Evolutionary conservation across 2,329 filamentous ascomycete species (phyloP), one percentile per base, ranked within the genome.

Genomic region (Verticillium zaregamsianum): DNA sequence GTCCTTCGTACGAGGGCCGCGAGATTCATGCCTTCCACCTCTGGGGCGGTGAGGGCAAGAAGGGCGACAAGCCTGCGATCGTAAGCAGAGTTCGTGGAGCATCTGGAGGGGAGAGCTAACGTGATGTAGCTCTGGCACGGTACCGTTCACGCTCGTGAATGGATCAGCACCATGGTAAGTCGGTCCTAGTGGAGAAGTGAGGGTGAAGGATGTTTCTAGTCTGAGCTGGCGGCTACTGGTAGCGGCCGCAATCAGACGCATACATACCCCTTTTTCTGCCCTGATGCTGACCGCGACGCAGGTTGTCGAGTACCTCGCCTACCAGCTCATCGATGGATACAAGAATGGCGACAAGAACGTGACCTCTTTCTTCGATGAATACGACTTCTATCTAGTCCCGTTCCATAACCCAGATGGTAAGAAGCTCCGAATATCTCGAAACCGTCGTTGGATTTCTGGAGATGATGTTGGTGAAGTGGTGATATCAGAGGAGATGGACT

Each of bases 1-100:
- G 82, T 2, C 70, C 68, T 14, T 81, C 80, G 15, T 75, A 75
- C 40, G 71, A 81, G 62, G 79, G 79, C 1, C 74, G 80, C 25
- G 66, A 72, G 59, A 90, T 92, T 39, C 82, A 84, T 39, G 90
- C 86, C 7, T 69, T 83, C 57, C 81, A 83, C 66, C 76, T 85
- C 60, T 84, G 77, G 73, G 82, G 81, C 12, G 73, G 69, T 55
- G 67, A 69, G 4, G 74, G 74, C 12, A 69, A 69, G 39, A 74
- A 71, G 56, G 75, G 76, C 35, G 73, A 70, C 35, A 81, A 81
- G 68, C 78, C 79, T 8, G 80, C 78, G 12, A 71, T 82, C 32
- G 76, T 49, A n/a, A 49, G 45, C 14, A 28, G 28, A 28, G 28
- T 28, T 6, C 28, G 28, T 28, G 28, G 4, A 28, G 28, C 28